Percentiles rank a stretch among this genome's conserved stretches.
Conservation (phyloP, 2,329 filamentous ascomycete species). For the Gaeumannomyces tritici region DNA sequence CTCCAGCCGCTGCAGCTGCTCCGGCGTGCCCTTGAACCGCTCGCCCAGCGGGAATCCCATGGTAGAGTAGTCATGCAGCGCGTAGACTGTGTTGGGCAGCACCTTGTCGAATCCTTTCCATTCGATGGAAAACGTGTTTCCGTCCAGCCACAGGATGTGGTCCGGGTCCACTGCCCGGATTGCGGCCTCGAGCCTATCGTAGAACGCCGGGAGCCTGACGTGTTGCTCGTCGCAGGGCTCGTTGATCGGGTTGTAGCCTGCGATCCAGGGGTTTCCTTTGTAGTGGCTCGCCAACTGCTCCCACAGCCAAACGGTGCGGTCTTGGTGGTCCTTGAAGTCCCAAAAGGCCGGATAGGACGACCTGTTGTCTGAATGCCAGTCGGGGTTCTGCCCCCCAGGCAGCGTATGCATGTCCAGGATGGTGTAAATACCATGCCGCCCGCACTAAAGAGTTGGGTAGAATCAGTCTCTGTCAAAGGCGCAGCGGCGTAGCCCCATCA, state of each 20-base stretch:
- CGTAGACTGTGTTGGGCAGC: slow-evolving; percentile 30
- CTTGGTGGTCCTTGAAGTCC: slow-evolving; percentile 36
- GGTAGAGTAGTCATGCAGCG: slow-evolving; percentile 36
- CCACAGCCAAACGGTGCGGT: slow-evolving; percentile 33
- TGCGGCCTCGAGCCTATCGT: slow-evolving; percentile 26
- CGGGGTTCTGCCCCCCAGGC: slow-evolving; percentile 36
- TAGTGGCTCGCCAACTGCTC: slow-evolving; percentile 29
- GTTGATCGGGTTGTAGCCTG: slow-evolving; percentile 14
- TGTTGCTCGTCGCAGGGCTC: slow-evolving; percentile 21
- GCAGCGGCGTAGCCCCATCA: slow-evolving; percentile 8
- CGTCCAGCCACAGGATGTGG: slow-evolving; percentile 40
- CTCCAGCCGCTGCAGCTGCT: slow-evolving; percentile 31
- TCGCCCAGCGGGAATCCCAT: slow-evolving; percentile 32
- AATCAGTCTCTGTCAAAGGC: not conserved
- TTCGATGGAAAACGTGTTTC: slow-evolving; percentile 32
- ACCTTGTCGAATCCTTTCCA: slow-evolving; percentile 19
- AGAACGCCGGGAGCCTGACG: slow-evolving; percentile 21
- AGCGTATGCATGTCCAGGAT: slow-evolving; percentile 34
- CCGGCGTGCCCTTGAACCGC: slow-evolving; percentile 26
- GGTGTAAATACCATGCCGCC: slow-evolving; percentile 29
- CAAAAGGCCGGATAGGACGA: slow-evolving; percentile 31
- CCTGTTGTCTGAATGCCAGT: slow-evolving; percentile 34
- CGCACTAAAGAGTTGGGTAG: slow-evolving; percentile 15
- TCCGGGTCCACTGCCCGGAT: slow-evolving; percentile 31
- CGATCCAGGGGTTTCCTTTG: slow-evolving; percentile 27